Conservation (phyloP, 78 protist species). For the Protostelium mycophagum region DNA sequence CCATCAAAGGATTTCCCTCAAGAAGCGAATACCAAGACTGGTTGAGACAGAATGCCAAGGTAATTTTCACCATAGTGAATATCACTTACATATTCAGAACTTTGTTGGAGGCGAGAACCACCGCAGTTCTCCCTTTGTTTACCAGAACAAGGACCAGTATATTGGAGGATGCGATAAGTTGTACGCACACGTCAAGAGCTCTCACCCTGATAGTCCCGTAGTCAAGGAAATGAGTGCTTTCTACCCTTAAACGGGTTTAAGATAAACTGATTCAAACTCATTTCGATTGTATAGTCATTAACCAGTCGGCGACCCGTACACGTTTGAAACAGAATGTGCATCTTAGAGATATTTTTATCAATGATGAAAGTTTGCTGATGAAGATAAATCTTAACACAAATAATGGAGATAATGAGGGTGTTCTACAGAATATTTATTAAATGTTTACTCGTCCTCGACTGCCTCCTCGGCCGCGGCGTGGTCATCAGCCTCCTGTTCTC, state of each 20-base stretch:
- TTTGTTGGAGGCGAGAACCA: neutral
- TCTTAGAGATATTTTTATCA: too few relatives aligned
- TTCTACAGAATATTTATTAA: too few relatives aligned
- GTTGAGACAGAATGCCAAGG: neutral
- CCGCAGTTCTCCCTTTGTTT: neutral
- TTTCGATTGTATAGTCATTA: too few relatives aligned
- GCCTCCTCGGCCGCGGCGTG: slow-evolving; percentile 9
- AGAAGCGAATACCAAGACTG: neutral
- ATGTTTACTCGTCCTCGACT: neutral
- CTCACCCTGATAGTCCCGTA: neutral
- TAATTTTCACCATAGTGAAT: neutral
- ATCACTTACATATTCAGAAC: neutral
- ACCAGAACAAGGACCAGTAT: neutral
- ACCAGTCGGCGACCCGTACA: too few relatives aligned
- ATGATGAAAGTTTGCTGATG: too few relatives aligned
- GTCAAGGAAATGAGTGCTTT: neutral
- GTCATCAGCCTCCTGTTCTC: slow-evolving; percentile 20
- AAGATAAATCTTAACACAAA: too few relatives aligned
- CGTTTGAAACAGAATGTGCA: too few relatives aligned
- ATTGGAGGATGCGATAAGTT: neutral
- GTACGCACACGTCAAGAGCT: neutral
- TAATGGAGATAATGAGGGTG: too few relatives aligned
- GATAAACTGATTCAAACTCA: too few relatives aligned
- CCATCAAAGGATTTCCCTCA: neutral
- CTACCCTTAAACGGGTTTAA: too few relatives aligned